Conservation (phyloP, 345 rosid species). For the Triadica sebifera region DNA sequence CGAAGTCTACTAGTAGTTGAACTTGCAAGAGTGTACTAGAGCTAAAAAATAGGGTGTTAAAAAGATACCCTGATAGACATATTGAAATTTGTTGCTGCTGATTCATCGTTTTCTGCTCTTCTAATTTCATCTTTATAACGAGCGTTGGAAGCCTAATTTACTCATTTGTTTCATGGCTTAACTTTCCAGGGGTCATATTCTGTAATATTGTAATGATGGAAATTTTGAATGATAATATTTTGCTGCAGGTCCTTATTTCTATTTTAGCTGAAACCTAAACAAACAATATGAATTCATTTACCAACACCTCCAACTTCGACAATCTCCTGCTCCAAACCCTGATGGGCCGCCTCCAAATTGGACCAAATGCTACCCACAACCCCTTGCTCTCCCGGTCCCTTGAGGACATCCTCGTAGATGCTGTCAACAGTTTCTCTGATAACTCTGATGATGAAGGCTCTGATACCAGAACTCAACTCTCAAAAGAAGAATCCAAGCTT, state of each 20-base stretch:
- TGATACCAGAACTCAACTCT: constrained; percentile 41
- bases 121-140: too few relatives aligned
- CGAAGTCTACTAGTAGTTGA: too few relatives aligned
- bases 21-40: too few relatives aligned
- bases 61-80: too few relatives aligned
- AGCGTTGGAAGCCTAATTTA: neutral
- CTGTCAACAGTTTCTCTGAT: constrained; percentile 40
- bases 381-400: constrained; percentile 69
- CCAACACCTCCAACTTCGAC: constrained; percentile 57
- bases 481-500: constrained; percentile 76
- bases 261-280: neutral
- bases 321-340: constrained; percentile 72
- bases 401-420: constrained; percentile 73
- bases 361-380: constrained; percentile 34
- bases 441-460: constrained; percentile 41
- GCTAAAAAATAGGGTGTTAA: too few relatives aligned
- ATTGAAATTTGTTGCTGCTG: too few relatives aligned
- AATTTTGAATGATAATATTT: neutral
- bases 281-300: constrained; percentile 53
- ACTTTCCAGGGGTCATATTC: neutral
- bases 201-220: neutral
- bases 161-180: neutral
- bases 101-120: too few relatives aligned
- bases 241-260: neutral
- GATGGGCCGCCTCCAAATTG: constrained; percentile 83